phyloP scores from a whole-genome alignment of 805 yeast species.

The Debaryomyces hansenii region DNA sequence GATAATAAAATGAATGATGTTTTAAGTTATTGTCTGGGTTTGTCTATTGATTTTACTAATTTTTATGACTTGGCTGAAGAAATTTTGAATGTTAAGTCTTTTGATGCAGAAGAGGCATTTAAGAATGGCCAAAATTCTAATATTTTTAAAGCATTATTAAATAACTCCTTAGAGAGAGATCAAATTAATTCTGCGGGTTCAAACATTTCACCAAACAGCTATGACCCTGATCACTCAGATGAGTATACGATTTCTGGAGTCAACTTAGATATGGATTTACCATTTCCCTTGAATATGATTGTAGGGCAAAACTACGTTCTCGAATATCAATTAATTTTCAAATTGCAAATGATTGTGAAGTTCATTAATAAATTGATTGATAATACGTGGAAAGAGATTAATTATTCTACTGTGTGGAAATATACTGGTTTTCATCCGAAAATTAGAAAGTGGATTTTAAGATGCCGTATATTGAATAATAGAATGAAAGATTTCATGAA shows the following conservation, averaged over 20 bases:
- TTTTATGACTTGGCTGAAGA: constrained; percentile 47
- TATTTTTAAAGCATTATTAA: constrained; percentile 44
- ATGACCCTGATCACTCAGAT: constrained; percentile 30
- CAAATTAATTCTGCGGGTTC: constrained; percentile 11
- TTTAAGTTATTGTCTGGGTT: constrained; percentile 18
- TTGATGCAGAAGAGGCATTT: constrained; percentile 54
- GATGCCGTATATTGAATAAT: constrained; percentile 55
- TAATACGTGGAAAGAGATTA: constrained; percentile 71
- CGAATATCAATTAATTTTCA: constrained; percentile 77
- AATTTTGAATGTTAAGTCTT: constrained; percentile 53
- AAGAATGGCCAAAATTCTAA: constrained; percentile 42
- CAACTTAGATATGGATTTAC: constrained; percentile 60
- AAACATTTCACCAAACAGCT: constrained; percentile 1
- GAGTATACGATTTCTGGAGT: constrained; percentile 50
- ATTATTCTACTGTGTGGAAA: constrained; percentile 66
- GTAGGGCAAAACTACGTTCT: constrained; percentile 67
- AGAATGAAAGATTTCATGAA: constrained; percentile 58
- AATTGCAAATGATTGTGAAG: constrained; percentile 66
- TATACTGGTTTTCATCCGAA: constrained; percentile 42
- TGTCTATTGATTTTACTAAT: constrained; percentile 44
- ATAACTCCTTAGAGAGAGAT: constrained; percentile 36
- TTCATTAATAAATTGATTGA: constrained; percentile 60
- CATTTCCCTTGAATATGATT: constrained; percentile 84
- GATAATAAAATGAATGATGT: constrained; percentile 6
- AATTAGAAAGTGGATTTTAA: constrained; percentile 53